phyloP scores from a whole-genome alignment of 1,284 basidiomycete species.

The Rhodotorula glutinis region DNA sequence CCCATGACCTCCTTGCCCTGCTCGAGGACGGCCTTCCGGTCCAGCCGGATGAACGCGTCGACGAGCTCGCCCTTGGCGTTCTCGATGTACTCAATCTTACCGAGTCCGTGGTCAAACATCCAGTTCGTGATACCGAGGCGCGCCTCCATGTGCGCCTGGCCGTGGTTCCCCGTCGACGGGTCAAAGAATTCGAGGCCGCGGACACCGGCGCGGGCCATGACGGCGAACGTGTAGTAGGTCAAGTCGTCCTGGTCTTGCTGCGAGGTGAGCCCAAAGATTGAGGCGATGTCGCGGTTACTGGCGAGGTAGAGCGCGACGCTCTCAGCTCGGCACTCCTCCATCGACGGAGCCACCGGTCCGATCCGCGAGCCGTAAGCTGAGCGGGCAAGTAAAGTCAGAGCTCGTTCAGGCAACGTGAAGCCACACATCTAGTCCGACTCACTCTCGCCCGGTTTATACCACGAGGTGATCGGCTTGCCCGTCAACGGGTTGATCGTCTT shows the following conservation, averaged over 20 bases:
- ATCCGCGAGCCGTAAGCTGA: slow-evolving; percentile 60
- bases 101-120: slow-evolving; percentile 67
- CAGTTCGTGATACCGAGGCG: slow-evolving; percentile 76
- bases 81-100: slow-evolving; percentile 61
- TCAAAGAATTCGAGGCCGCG: slow-evolving; percentile 69
- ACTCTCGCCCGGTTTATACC: slow-evolving; percentile 60
- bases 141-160: slow-evolving; percentile 65
- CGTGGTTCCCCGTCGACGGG: slow-evolving; percentile 71
- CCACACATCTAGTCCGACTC: background rate
- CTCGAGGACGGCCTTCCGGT: slow-evolving; percentile 63
- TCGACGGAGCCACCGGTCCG: slow-evolving; percentile 54
- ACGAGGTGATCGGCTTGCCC: slow-evolving; percentile 69
- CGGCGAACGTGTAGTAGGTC: slow-evolving; percentile 72
- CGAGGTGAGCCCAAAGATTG: slow-evolving; percentile 72
- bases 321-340: slow-evolving; percentile 84
- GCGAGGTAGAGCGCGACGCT: slow-evolving; percentile 71
- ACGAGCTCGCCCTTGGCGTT: slow-evolving; percentile 59
- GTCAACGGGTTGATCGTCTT: slow-evolving; percentile 78
- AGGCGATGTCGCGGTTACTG: slow-evolving; percentile 66
- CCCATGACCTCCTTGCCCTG: slow-evolving; percentile 65
- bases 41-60: slow-evolving; percentile 67
- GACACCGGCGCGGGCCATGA: slow-evolving; percentile 78
- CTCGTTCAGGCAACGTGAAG: background rate
- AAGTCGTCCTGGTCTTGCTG: slow-evolving; percentile 66
- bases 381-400: background rate